Base-by-base conservation (phyloP, 352 stramenopile species). In the Pythium dissimile region DNA sequence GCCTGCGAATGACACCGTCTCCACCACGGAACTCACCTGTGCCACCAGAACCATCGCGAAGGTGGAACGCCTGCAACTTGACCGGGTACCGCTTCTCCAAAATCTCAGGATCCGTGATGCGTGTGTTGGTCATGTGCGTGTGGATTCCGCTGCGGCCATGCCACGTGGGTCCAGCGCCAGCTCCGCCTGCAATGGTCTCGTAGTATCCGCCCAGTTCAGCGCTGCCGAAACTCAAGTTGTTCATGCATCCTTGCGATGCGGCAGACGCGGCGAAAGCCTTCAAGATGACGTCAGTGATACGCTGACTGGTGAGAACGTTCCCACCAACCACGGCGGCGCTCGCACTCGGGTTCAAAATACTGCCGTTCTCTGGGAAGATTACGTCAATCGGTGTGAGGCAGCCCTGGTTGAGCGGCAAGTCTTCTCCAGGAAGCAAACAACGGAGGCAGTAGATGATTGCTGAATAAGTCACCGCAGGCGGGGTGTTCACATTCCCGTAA, bases 91-190 rank as follows among this genome's bases (percentile, higher is more conserved):
- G 78, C 57, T 97, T 93, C 73, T 99, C 97, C 6, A 99, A 64
- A 67, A 99, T 99, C 71, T 99, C 97, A n/a, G 96, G 95, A 71
- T 99, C 97, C 18, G 97, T 99, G 66, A 99, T 99, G 18, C 97
- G 88, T 18, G 97, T 99, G 82, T 99, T 99, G 41, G 97, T 99
- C 86, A 99, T 99, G 74, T 99, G 97, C 20, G 97, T 99, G 73
- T 99, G 97, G 42, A 99, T 95, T 9, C 96, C 97, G 64, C 89
- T 98, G 43, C 86, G 86, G 11, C 97, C 97, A 53, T 98, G 74
- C 96, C 96, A 99, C 26, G 84, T 96, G 39, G 97, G 96, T 1
- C 97, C 97, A 24, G 97, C 97, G 28, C 97, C 97, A 30, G 96
- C 92, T 23, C 97, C 97, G 47, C 97, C 97, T 13, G 96, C 96